A percentile compares a stretch with the other conserved stretches of the same genome.
Evolutionary conservation across 2,329 filamentous ascomycete species (phyloP).

Genomic region (Aureobasidium sp.): DNA sequence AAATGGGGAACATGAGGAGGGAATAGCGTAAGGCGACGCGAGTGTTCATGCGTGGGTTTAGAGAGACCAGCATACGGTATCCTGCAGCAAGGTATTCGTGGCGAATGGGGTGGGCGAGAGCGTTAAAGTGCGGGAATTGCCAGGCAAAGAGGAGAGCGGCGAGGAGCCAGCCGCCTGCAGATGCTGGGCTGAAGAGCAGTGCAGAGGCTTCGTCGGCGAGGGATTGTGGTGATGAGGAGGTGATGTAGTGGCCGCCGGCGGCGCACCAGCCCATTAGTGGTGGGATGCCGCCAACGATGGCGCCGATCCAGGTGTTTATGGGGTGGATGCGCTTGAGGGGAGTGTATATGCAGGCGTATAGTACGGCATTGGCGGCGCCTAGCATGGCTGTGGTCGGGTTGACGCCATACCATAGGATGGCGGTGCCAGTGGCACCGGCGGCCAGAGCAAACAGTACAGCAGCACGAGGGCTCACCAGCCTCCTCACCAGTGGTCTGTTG

Average conservation of each 20-base stretch:
- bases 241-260: constrained; percentile 68
- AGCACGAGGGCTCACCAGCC: constrained; percentile 61
- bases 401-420: constrained; percentile 75
- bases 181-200: constrained; percentile 29
- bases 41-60: constrained; percentile 74
- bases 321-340: constrained; percentile 81
- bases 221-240: constrained; percentile 1
- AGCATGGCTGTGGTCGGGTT: constrained; percentile 89
- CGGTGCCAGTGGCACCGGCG: constrained; percentile 61
- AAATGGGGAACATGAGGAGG: constrained; percentile 77
- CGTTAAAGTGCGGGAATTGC: constrained; percentile 99
- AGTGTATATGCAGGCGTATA: constrained; percentile 91
- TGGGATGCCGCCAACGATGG: constrained; percentile 84
- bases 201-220: constrained; percentile 25
- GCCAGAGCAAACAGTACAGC: constrained; percentile 73
- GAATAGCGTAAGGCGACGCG: constrained; percentile 85
- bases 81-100: constrained; percentile 74
- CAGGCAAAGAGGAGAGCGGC: constrained; percentile 81
- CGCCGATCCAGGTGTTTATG: constrained; percentile 91
- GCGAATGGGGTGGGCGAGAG: constrained; percentile 77
- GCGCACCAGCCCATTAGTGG: constrained; percentile 98
- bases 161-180: constrained; percentile 74
- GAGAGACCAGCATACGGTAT: constrained; percentile 71
- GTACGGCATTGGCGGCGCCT: constrained; percentile 71
- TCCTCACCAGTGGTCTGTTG: constrained; percentile 79